Evolutionary conservation across 139 green algal genomes (phyloP).

Genomic region (Coelastrella sp.): DNA sequence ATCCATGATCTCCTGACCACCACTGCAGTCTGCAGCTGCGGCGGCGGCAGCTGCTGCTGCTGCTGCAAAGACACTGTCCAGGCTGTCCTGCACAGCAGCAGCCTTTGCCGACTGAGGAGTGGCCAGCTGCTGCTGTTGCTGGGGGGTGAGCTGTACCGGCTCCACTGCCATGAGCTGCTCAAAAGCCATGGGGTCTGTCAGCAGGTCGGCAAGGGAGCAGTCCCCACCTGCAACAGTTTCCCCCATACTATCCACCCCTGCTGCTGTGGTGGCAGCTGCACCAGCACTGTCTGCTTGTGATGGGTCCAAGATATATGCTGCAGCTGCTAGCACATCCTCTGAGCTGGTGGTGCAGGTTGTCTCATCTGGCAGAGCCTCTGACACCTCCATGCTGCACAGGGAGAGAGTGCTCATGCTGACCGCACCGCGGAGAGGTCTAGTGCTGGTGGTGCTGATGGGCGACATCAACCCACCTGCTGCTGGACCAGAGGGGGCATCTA

Average conservation of each 20-base stretch:
- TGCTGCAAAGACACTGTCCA: conserved; percentile 22
- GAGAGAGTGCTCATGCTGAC: conserved; percentile 11
- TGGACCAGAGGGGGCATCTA: neutral
- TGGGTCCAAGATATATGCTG: neutral
- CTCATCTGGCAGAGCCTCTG: neutral
- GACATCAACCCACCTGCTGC: neutral
- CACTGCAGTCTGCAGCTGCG: neutral
- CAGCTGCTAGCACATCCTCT: neutral
- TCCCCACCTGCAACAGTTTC: neutral
- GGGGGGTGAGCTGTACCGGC: neutral
- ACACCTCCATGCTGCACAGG: conserved; percentile 28
- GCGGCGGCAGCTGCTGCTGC: conserved; percentile 16
- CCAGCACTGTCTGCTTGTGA: neutral
- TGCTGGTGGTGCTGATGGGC: conserved; percentile 15
- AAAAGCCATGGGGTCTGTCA: conserved; percentile 13
- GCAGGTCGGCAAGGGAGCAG: neutral
- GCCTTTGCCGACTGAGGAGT: neutral
- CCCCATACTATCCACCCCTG: neutral
- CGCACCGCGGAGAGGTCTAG: neutral
- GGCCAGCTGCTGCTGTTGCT: conserved; percentile 12
- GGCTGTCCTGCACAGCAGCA: neutral
- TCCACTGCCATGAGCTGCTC: conserved; percentile 41
- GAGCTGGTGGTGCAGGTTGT: neutral
- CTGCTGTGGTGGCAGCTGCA: neutral
- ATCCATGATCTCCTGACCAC: neutral